Base-by-base conservation (phyloP, 2,329 filamentous ascomycete genomes). In the Pleoardoris graminearum region DNA sequence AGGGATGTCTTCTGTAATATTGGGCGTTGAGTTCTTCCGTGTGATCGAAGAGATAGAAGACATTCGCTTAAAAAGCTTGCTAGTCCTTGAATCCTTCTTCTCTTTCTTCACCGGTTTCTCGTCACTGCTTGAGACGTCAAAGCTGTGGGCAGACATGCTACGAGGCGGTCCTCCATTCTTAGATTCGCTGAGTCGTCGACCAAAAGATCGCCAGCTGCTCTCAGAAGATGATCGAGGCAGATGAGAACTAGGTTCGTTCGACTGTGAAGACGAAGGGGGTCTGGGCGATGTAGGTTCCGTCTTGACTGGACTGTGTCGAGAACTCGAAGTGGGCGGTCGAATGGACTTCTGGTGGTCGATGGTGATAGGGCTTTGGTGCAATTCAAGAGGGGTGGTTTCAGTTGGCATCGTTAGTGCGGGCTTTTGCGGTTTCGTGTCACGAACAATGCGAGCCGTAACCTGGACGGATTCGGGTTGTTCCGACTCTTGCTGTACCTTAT, bases 401-500 rank as follows among this genome's bases (percentile, higher is more conserved):
- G 51, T 70, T 16, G 68, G 71, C 70, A 70, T 71, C 2, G 61
- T 61, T 30, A 72, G 51, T n/a, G 62, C 60, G 16, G 67, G 68
- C 51, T 65, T 66, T 53, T 60, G 64, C 19, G 59, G 61, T 30
- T 61, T 65, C 10, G 81, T 77, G 59, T 89, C 88, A 42, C 90
- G 85, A 32, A 96, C 78, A 57, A 96, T 96, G 46, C 87, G 85
- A 43, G 92, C 90, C 16, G 89, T 94, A 10, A 96, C 91, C 39
- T 91, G 92, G n/a, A 96, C 85, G 0, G 90, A 92, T 65, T 92
- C 90, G 4, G 86, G 82, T 53, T 76, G 76, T 39, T 71, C 70
- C 14, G 61, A 50, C 29, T 70, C 71, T 49, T 70, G 70, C 51
- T 75, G 72, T 17, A 76, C 66, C 39, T 68, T 77, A 65, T 77